A percentile compares a stretch with the other conserved stretches of the same genome.
Evolutionary conservation across 2,329 filamentous ascomycete species (phyloP).

Genomic region (Akanthomyces muscarius): DNA sequence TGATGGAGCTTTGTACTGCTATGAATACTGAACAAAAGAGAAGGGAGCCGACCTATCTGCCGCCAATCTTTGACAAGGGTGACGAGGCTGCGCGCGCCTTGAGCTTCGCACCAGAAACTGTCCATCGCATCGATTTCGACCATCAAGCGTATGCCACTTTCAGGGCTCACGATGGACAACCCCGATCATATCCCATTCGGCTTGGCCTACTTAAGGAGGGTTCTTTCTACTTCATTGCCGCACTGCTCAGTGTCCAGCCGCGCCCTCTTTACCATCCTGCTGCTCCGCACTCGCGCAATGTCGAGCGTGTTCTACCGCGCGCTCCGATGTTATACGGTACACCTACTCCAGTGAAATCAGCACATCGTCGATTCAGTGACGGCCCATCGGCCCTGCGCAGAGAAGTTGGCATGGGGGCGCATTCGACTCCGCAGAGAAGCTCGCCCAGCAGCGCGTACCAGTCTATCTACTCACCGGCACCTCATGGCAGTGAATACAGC

Average conservation of each 20-base stretch:
- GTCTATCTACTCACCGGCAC: conserved; percentile 40
- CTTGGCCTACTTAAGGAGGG: conserved; percentile 57
- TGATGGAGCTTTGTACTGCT: conserved; percentile 46
- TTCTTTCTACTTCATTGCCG: conserved; percentile 59
- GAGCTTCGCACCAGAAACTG: conserved; percentile 50
- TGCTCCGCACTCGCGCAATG: conserved; percentile 38
- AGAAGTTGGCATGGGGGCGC: neutral
- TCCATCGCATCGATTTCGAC: conserved; percentile 49
- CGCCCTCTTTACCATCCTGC: conserved; percentile 34
- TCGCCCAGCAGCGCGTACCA: conserved; percentile 7
- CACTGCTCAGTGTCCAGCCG: conserved; percentile 39
- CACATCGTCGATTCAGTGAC: conserved; percentile 39
- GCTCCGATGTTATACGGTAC: neutral
- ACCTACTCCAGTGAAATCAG: conserved; percentile 33
- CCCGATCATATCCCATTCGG: conserved; percentile 46
- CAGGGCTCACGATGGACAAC: conserved; percentile 47
- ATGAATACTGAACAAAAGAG: conserved; percentile 55
- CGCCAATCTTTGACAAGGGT: conserved; percentile 57
- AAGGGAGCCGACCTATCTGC: conserved; percentile 59
- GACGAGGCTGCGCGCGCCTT: conserved; percentile 52
- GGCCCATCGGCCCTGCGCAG: conserved; percentile 18
- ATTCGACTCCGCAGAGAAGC: neutral
- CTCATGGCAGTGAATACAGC: conserved; percentile 42
- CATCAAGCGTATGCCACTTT: conserved; percentile 55
- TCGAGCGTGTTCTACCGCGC: conserved; percentile 18